Evolutionary conservation across 345 rosid genomes (phyloP), one percentile per base, ranked within the genome.

Genomic region (Lumnitzera racemosa): DNA sequence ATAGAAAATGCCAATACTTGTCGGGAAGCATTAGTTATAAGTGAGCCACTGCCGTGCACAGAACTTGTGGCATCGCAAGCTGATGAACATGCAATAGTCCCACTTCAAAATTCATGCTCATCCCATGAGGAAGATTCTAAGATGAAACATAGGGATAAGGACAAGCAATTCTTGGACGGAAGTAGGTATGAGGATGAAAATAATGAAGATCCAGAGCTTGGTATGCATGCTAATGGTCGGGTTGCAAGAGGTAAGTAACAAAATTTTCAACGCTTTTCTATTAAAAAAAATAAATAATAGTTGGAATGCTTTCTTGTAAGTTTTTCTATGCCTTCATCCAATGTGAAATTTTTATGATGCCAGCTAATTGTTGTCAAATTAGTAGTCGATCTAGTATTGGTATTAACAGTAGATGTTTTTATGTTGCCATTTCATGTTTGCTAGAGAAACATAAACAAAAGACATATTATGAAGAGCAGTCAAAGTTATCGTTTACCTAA

Each of bases 191-290:
- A 66, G 60, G 86, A 73, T 76, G 87, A 69, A 72, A 69, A 58
- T 69, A 67, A 60, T 68, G 81, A 72, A 61, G 77, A 64, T 66
- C 65, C 67, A 76, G 70, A 49, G 64, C 77, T 75, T 54, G 64
- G 60, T 70, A 61, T 71, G 61, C 81, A 57, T 47, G 20, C 66
- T 15, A 59, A 67, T 41, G 62, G 72, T 61, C 80, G 81, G 58
- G 69, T 72, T 23, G 69, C 81, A 49, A 76, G 84, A 73, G 90
- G 98, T 91, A 69, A 73, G 84, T 59, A 16, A 51, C 46, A 47
- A 46, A 59, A 63, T 56, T 52, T 49, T 57, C n/a, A 11, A 16
- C 62, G 24, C 63, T 31, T 36, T 59, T 49, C 24, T 55, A 15
- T 58, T 60, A 15, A 62, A 15, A 36, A 0, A 36, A 36, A 36